Evolutionary conservation across 345 rosid genomes (phyloP).

Genomic region (Abelmoschus esculentus): DNA sequence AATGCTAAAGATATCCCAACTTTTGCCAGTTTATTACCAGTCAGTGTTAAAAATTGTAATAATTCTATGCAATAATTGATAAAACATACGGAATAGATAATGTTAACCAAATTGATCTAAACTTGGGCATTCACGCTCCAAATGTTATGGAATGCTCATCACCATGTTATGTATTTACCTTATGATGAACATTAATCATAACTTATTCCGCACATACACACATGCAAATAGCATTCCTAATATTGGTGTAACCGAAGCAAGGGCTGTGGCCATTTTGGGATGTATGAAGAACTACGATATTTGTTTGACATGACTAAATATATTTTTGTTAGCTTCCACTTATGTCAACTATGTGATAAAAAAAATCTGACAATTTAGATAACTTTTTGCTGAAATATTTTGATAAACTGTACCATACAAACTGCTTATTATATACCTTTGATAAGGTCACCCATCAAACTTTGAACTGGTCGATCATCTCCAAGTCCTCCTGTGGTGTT

Average conservation of each 20-base stretch:
- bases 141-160: neutral
- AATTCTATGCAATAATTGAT: neutral
- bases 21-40: too few relatives aligned
- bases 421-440: constrained; percentile 42
- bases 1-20: too few relatives aligned
- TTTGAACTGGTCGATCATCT: constrained; percentile 72
- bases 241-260: neutral
- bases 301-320: too few relatives aligned
- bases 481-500: constrained; percentile 64
- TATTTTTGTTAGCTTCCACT: neutral
- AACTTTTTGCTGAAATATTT: too few relatives aligned
- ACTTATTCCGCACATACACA: neutral
- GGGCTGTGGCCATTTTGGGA: too few relatives aligned
- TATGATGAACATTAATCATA: neutral
- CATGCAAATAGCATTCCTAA: neutral
- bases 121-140: neutral
- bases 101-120: neutral
- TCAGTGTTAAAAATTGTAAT: too few relatives aligned
- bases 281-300: too few relatives aligned
- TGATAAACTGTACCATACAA: too few relatives aligned
- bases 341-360: too few relatives aligned
- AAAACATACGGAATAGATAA: neutral
- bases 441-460: constrained; percentile 93
- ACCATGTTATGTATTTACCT: neutral
- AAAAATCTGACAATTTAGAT: neutral